These are phyloP conservation scores for Dissophora ornata DNA, from an alignment of 192 early-diverging fungal species.

Conservation along the genomic window DNA sequence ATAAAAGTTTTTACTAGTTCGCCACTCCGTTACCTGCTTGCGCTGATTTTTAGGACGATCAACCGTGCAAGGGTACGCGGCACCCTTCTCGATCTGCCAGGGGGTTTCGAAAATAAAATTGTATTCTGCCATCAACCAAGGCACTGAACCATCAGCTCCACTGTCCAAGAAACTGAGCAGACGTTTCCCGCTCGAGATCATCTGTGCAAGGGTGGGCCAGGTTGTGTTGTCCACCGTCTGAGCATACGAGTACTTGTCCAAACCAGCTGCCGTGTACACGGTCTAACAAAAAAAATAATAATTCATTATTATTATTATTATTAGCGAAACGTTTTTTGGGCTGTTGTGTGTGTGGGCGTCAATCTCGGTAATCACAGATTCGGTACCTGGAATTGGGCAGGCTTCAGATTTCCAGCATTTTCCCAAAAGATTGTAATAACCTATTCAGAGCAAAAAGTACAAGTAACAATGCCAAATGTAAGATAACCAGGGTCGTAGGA, in stretches of 20 bases:
- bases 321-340: too few relatives aligned
- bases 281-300: slow-evolving; percentile 5
- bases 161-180: slow-evolving; percentile 71
- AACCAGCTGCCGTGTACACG: slow-evolving; percentile 51
- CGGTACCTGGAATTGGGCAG: slow-evolving; percentile 44
- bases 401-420: slow-evolving; percentile 21
- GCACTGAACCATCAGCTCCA: slow-evolving; percentile 64
- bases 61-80: slow-evolving; percentile 65
- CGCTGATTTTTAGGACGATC: slow-evolving; percentile 62
- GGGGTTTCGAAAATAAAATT: slow-evolving; percentile 79
- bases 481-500: too few relatives aligned
- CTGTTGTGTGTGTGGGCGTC: too few relatives aligned
- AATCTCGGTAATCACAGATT: background rate
- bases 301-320: too few relatives aligned
- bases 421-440: slow-evolving; percentile 46
- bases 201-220: slow-evolving; percentile 78
- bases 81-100: slow-evolving; percentile 60
- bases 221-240: slow-evolving; percentile 53
- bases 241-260: slow-evolving; percentile 64
- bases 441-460: background rate
- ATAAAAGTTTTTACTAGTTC: too few relatives aligned
- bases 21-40: slow-evolving; percentile 28
- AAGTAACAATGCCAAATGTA: too few relatives aligned
- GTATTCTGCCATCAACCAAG: slow-evolving; percentile 75
- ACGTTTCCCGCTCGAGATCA: slow-evolving; percentile 73